phyloP scores from a whole-genome alignment of 2,329 filamentous ascomycete genomes.

The Fusarium goolgardi region DNA sequence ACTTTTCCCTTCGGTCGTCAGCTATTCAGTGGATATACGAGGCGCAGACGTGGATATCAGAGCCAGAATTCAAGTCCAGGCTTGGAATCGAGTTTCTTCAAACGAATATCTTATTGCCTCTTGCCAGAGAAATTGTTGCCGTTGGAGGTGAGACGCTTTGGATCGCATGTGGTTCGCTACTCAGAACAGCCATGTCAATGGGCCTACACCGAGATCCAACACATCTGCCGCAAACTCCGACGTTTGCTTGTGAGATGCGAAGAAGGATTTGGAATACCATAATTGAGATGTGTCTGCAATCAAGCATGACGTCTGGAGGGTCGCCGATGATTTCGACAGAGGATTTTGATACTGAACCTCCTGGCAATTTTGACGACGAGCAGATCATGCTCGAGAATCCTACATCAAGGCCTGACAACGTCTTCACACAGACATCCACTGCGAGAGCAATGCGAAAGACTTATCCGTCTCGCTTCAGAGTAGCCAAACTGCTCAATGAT shows the following conservation, averaged over 20 bases:
- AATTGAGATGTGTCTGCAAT: conserved; percentile 59
- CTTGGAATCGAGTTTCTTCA: conserved; percentile 65
- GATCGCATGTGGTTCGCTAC: conserved; percentile 58
- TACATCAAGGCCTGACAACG: conserved; percentile 48
- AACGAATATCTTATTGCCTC: conserved; percentile 56
- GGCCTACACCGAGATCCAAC: conserved; percentile 63
- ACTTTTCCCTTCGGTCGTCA: conserved; percentile 60
- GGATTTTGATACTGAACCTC: conserved; percentile 62
- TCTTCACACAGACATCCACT: conserved; percentile 57
- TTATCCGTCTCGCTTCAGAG: conserved; percentile 57
- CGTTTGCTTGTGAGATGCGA: conserved; percentile 59
- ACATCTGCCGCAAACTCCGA: conserved; percentile 52
- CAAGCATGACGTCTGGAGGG: conserved; percentile 59
- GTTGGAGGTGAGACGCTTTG: conserved; percentile 61
- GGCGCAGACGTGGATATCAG: conserved; percentile 65
- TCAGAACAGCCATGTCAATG: conserved; percentile 61
- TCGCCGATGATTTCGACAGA: conserved; percentile 57
- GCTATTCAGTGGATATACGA: conserved; percentile 69
- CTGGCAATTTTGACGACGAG: conserved; percentile 63
- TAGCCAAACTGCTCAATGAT: conserved; percentile 59
- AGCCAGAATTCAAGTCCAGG: conserved; percentile 64
- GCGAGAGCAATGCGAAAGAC: conserved; percentile 57
- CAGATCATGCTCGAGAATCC: conserved; percentile 53
- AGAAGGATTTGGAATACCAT: conserved; percentile 65
- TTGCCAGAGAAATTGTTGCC: conserved; percentile 54